Base-by-base conservation (phyloP, 495 filamentous ascomycete species). In the Tetracladium marchalianum region DNA sequence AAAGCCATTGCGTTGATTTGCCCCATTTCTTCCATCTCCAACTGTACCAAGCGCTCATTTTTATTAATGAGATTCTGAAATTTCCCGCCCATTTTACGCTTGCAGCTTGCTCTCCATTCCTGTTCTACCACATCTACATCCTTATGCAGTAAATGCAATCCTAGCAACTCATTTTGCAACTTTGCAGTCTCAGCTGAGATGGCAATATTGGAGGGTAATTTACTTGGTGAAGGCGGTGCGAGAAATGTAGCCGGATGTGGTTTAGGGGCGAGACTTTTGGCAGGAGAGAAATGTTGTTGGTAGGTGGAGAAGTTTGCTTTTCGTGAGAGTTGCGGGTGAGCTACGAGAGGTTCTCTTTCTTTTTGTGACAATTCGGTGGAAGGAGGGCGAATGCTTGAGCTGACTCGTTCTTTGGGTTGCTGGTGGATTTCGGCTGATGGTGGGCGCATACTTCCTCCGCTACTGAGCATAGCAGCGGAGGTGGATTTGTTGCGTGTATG, bases 151-250 rank as follows among this genome's bases (percentile, higher is more conserved):
- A 90, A 66, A 56, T 79, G 77, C 5, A 90, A 64, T 56, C 87
- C 84, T 17, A 88, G 65, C 16, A 92, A 69, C 54, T 89, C 82
- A 0, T 80, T 78, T 56, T 88, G 84, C 24, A 86, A 55, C 16
- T 73, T 68, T 34, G 73, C 68, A 5, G 73, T 74, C 56, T 85
- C 81, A 41, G 78, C 74, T 0, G 77, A 73, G 43, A 74, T 47
- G 19, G 70, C 70, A 13, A 76, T 61, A 51, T 75, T 77, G 44
- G 63, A 62, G 11, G 73, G 73, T 24, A 66, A 60, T 53, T 72
- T 78, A 54, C 66, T 72, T 9, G 68, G 69, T 6, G 64, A 67
- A 8, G 71, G 71, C 5, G 72, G 72, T 0, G 69, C 70, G 41
- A 76, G 71, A 61, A 61, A 73, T 35, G 62, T 63, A 27, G 68